Evolutionary conservation across 1,139 yeast species (phyloP), one percentile per base, ranked within the genome.

Genomic region (Geotrichum restrictum): DNA sequence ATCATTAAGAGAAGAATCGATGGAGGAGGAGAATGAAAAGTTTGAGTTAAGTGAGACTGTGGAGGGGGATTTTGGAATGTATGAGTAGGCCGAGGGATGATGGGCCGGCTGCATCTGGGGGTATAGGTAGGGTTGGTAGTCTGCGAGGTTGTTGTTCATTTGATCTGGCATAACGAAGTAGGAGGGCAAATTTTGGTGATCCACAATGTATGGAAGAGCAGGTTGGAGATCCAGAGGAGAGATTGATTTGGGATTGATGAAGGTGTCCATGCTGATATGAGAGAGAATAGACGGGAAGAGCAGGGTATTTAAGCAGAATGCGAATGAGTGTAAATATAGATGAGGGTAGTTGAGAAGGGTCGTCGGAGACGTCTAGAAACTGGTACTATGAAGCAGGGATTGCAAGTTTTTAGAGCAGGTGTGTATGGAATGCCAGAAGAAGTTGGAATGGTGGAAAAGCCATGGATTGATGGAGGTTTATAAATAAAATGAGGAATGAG

Each of bases 391-490:
- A 8, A 8, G 29, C 29, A 24, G 29, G 29, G 29, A 24, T 24
- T 24, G 8, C 5, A 8, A 24, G 29, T 5, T 24, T 24, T 24
- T 5, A 24, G 29, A 24, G 29, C 8, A 24, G 29, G 8, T 24
- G 29, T n/a, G n/a, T 33, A 5, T 16, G 27, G 27, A 37, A 21
- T 37, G 41, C 18, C 19, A 37, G 27, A 37, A 18, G 18, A 21
- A 21, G 41, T 37, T 21, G 41, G 18, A 37, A 37, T 37, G 19
- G 41, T 24, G 5, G 24, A 14, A 37, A 37, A 18, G 22, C 6
- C 13, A 37, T 19, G 22, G 41, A 13, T 21, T 16, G 41, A 37
- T 37, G 41, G 41, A 37, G 24, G 41, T 37, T 37, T 37, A 34
- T 34, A 34, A 34, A 34, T 2, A 34, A 34, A 34, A 34, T n/a